Percentiles rank a stretch among this genome's conserved stretches.
These are phyloP conservation scores for Hemisphaericaspora nanyangensis DNA, from an alignment of 805 yeast genomes.

Conservation along the genomic window DNA sequence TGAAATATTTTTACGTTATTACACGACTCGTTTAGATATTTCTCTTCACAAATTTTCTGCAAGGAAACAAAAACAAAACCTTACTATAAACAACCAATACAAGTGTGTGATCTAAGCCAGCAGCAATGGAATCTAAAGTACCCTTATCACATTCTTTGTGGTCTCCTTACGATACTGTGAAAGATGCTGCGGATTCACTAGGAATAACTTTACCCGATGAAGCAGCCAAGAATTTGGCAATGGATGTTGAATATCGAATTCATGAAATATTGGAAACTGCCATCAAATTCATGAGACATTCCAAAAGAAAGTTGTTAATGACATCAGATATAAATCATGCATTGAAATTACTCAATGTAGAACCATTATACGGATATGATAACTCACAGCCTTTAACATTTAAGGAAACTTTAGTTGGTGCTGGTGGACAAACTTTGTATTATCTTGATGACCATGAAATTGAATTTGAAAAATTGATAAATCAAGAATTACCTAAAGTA, in stretches of 20 bases:
- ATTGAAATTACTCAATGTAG: constrained; percentile 79
- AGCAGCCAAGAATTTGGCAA: constrained; percentile 89
- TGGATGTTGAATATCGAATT: constrained; percentile 98
- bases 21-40: too few relatives aligned
- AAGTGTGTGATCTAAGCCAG: background rate
- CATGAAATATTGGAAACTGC: constrained; percentile 96
- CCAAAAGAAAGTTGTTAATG: constrained; percentile 76
- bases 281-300: constrained; percentile 90
- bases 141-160: constrained; percentile 86
- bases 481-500: constrained; percentile 91
- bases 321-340: constrained; percentile 83
- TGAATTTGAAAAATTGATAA: constrained; percentile 89
- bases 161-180: constrained; percentile 97
- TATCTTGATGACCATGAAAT: constrained; percentile 90
- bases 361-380: constrained; percentile 90
- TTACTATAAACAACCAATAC: background rate
- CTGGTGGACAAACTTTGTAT: constrained; percentile 87
- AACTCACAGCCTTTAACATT: constrained; percentile 67
- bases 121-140: constrained; percentile 38
- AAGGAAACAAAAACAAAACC: background rate
- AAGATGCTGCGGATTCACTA: constrained; percentile 89
- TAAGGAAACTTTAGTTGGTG: constrained; percentile 80
- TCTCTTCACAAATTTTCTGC: background rate
- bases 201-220: constrained; percentile 88
- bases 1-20: too few relatives aligned